Evolutionary conservation across 441 rosid genomes (phyloP).

Genomic region (Capsella rubella): DNA sequence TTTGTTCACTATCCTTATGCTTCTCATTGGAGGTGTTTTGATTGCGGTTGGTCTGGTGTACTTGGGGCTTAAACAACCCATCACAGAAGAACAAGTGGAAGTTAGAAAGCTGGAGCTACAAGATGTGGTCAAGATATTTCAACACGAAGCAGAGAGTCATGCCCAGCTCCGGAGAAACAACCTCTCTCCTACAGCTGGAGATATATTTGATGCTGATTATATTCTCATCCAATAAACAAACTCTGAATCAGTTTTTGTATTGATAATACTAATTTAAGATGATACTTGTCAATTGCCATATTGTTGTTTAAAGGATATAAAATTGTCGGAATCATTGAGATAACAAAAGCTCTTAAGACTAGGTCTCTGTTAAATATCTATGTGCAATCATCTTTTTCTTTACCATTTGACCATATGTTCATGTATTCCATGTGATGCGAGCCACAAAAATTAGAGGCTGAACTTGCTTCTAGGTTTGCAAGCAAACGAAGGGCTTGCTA

Average conservation of each 20-base stretch:
- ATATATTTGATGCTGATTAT: constrained; percentile 61
- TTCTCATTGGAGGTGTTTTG: constrained; percentile 61
- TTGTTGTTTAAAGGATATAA: background rate
- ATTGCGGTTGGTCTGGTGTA: constrained; percentile 72
- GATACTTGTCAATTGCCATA: background rate
- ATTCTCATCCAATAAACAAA: constrained; percentile 61
- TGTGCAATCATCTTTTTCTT: background rate
- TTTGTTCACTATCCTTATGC: constrained; percentile 66
- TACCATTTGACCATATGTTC: background rate
- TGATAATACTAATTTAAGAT: constrained; percentile 4
- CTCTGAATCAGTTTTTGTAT: background rate
- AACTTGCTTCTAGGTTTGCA: background rate
- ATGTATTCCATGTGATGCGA: background rate
- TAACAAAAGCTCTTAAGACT: background rate
- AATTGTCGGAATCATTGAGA: background rate
- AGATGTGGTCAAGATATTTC: constrained; percentile 86
- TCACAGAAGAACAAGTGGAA: constrained; percentile 69
- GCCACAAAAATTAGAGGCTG: background rate
- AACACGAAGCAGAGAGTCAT: constrained; percentile 96
- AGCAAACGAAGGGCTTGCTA: background rate
- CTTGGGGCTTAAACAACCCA: constrained; percentile 77
- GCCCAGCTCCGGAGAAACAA: constrained; percentile 80
- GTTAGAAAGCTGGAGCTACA: constrained; percentile 81
- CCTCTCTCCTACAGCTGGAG: constrained; percentile 89
- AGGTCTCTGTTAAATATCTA: background rate